A percentile compares a stretch with the other conserved stretches of the same genome.
Conservation (phyloP, 768 basidiomycete genomes). For the Auriscalpium vulgare region DNA sequence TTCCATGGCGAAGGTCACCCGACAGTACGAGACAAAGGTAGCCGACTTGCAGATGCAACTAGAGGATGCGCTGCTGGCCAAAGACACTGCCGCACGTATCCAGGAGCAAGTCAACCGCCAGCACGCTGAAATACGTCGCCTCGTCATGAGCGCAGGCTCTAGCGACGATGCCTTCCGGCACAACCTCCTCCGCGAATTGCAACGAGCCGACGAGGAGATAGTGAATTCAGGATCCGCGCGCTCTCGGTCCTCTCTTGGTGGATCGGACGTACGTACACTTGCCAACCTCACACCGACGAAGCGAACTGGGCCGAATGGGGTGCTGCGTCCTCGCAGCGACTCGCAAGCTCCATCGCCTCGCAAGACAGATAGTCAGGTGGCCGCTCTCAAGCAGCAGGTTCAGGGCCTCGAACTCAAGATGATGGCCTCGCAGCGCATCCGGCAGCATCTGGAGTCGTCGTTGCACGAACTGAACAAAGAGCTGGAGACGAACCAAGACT, state of each 20-base stretch:
- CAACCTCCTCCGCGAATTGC: constrained; percentile 54
- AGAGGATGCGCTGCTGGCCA: constrained; percentile 45
- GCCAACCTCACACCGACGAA: constrained; percentile 44
- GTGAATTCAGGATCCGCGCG: constrained; percentile 41
- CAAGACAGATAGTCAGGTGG: constrained; percentile 39
- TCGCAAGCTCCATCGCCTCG: constrained; percentile 29
- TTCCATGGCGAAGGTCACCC: constrained; percentile 52
- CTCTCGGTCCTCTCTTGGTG: constrained; percentile 18
- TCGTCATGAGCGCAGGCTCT: constrained; percentile 49
- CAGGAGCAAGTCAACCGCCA: constrained; percentile 57
- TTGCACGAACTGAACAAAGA: constrained; percentile 53
- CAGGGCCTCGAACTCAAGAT: constrained; percentile 62
- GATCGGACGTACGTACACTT: constrained; percentile 28
- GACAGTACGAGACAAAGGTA: constrained; percentile 57
- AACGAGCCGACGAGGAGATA: constrained; percentile 50
- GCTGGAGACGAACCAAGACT: constrained; percentile 57
- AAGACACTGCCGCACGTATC: constrained; percentile 43
- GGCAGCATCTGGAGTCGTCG: constrained; percentile 54
- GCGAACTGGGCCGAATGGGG: constrained; percentile 27
- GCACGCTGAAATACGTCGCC: constrained; percentile 63
- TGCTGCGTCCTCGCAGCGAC: constrained; percentile 28
- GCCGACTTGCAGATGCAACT: constrained; percentile 54
- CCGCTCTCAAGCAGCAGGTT: constrained; percentile 52
- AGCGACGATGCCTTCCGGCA: constrained; percentile 56
- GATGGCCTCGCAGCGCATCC: constrained; percentile 57